Evolutionary conservation across 2,329 filamentous ascomycete species (phyloP).

Genomic region (Fusarium pseudocircinatum): DNA sequence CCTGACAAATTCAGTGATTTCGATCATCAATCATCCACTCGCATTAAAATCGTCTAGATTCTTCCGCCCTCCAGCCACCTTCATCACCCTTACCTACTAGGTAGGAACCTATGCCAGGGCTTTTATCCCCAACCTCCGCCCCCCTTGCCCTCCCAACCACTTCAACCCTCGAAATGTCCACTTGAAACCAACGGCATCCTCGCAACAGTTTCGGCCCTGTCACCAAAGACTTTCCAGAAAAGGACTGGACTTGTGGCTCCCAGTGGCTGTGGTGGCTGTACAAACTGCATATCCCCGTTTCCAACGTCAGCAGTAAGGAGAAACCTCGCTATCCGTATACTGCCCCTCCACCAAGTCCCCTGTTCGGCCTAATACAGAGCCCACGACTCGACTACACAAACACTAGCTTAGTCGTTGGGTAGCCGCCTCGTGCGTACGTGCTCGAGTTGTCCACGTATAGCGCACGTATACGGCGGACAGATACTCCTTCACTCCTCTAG

Average conservation of each 20-base stretch:
- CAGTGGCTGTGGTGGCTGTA: constrained; percentile 34
- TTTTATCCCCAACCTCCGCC: constrained; percentile 29
- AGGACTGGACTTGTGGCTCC: constrained; percentile 22
- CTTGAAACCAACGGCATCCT: constrained; percentile 30
- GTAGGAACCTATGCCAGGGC: constrained; percentile 7
- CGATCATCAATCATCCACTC: constrained; percentile 7
- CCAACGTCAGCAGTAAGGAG: constrained; percentile 31
- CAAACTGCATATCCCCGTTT: neutral
- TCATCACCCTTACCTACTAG: neutral
- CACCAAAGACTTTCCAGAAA: constrained; percentile 9
- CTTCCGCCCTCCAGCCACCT: constrained; percentile 31
- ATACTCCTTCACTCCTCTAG: constrained; percentile 22
- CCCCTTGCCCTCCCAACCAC: constrained; percentile 24
- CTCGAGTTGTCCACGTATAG: constrained; percentile 37
- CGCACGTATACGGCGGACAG: constrained; percentile 24
- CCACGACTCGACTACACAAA: constrained; percentile 31
- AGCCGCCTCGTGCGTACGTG: constrained; percentile 30
- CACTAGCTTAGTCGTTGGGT: constrained; percentile 37
- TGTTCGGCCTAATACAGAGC: constrained; percentile 29
- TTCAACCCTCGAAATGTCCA: constrained; percentile 12
- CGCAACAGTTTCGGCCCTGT: constrained; percentile 15
- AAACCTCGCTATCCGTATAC: constrained; percentile 15
- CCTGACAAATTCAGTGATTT: neutral
- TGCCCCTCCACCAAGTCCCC: constrained; percentile 31
- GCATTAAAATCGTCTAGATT: neutral